Evolutionary conservation across 306 rosid genomes (phyloP), one percentile per base, ranked within the genome.

Genomic region (Glycine latifolia): DNA sequence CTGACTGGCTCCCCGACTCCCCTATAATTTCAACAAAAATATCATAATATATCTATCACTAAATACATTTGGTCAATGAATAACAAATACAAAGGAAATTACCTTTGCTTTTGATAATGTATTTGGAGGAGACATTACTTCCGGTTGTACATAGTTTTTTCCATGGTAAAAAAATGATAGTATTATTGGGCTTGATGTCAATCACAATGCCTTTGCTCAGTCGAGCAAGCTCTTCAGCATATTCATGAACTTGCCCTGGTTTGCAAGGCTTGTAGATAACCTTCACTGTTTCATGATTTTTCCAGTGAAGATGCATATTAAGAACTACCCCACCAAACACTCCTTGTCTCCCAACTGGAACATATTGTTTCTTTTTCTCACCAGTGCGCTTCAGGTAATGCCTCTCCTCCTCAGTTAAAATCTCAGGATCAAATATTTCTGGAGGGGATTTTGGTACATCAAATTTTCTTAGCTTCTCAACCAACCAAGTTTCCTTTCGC

Each of bases 241-340:
- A 94, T 84, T 89, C 89, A 9, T 87, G 94, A 82, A 89, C 88
- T 85, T 92, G 95, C 31, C 95, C 97, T 1, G 94, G 97, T 74
- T 81, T 88, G 88, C 98, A 95, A 87, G 98, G 97, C 87, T 91
- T 89, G 86, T 97, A 95, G 78, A 86, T 79, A 71, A 95, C 95
- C 86, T 95, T 95, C 43, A 95, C 94, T 0, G 97, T 95, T 85
- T 92, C 97, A 48, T 95, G 97, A 74, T 86, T 92, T 89, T 95
- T 95, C 98, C 98, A 95, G 48, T 92, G 98, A 71, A 95, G 87
- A 87, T 95, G 98, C 98, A 95, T 92, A 84, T 95, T 95, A 62
- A 95, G 90, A 78, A 92, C 97, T 69, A 95, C 97, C 66, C 97
- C 97, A 35, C 98, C 97, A 81, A 92, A 95, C 12, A 95, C 97